A percentile compares a stretch with the other conserved stretches of the same genome.
phyloP scores from a whole-genome alignment of 805 yeast genomes.

The Candida yuanshanica region DNA sequence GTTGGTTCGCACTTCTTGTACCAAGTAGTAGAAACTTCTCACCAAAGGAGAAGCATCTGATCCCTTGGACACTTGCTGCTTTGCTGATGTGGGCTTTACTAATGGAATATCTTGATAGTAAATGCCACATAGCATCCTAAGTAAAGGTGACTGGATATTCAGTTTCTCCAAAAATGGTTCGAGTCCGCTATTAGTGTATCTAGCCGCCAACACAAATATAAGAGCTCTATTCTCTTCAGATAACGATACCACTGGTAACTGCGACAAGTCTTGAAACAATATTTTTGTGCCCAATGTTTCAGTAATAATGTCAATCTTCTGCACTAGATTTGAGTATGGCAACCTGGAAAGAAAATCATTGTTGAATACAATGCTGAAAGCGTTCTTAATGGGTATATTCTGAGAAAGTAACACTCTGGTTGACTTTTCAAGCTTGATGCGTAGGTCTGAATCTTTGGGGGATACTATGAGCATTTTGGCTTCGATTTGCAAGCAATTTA shows the following conservation, averaged over 20 bases:
- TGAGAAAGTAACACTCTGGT: slow-evolving; percentile 22
- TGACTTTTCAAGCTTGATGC: slow-evolving; percentile 30
- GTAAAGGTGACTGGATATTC: slow-evolving; percentile 13
- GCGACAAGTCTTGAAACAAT: slow-evolving; percentile 3
- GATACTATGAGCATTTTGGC: slow-evolving; percentile 13
- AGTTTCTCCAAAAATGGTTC: slow-evolving; percentile 6
- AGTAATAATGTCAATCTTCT: slow-evolving; percentile 14
- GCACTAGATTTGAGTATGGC: slow-evolving; percentile 8
- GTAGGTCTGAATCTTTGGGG: slow-evolving; percentile 16
- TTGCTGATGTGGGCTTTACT: slow-evolving; percentile 6
- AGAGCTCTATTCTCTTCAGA: slow-evolving; percentile 16
- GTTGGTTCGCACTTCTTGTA: slow-evolving; percentile 28
- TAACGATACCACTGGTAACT: slow-evolving; percentile 7
- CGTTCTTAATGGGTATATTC: neutral
- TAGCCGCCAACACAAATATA: slow-evolving; percentile 14
- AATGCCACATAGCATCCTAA: slow-evolving; percentile 21
- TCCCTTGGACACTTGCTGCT: neutral
- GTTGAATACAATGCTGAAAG: slow-evolving; percentile 9
- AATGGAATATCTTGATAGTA: slow-evolving; percentile 12
- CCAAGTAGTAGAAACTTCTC: slow-evolving; percentile 28
- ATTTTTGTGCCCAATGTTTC: slow-evolving; percentile 7
- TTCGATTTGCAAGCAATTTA: slow-evolving; percentile 24
- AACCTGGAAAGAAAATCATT: slow-evolving; percentile 10
- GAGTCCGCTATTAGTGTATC: slow-evolving; percentile 8
- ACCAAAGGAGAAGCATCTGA: slow-evolving; percentile 26